Base-by-base conservation (phyloP, 2,329 filamentous ascomycete genomes). In the Cryphonectria carpinicola region DNA sequence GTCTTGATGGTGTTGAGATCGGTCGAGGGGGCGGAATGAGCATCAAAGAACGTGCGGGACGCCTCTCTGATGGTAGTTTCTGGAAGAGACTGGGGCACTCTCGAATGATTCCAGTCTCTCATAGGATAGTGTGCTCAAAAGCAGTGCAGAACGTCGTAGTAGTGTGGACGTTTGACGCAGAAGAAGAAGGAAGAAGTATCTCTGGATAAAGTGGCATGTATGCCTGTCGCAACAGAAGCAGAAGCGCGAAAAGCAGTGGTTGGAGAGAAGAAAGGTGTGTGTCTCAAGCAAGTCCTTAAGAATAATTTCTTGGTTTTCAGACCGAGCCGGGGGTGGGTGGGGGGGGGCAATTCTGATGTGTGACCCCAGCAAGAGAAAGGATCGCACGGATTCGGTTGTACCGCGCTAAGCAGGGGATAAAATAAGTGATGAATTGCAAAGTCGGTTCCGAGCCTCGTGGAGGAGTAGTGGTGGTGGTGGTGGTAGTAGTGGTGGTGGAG, bases 1-100 rank as follows among this genome's bases (percentile, higher is more conserved):
- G 80, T 81, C 81, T 78, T 76, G 77, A 78, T 76, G 77, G 77
- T 79, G 76, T 77, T 76, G 68, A 56, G 25, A 68, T 28, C 56
- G 65, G 60, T 37, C 66, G 52, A 25, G 54, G 19, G 68, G 72
- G 61, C 65, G 66, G 70, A 49, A 56, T 64, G 56, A 54, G 58
- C 78, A 81, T 78, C 81, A 81, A 82, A 81, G 81, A 76, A 80
- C 63, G 71, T 77, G 76, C 56, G 74, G 43, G 37, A 76, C 77
- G 81, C 80, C 79, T 76, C 75, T 79, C 75, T 79, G 79, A 79
- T 74, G 76, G 77, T 76, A 74, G 61, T 64, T 78, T 79, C 77
- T 80, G 75, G 81, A 81, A 81, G 56, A 49, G 68, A 75, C 81
- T 81, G 80, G 82, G 82, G 77, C 68, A 73, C 77, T 80, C 77